Base-by-base conservation (phyloP, 495 filamentous ascomycete genomes). In the Niebla homalea region DNA sequence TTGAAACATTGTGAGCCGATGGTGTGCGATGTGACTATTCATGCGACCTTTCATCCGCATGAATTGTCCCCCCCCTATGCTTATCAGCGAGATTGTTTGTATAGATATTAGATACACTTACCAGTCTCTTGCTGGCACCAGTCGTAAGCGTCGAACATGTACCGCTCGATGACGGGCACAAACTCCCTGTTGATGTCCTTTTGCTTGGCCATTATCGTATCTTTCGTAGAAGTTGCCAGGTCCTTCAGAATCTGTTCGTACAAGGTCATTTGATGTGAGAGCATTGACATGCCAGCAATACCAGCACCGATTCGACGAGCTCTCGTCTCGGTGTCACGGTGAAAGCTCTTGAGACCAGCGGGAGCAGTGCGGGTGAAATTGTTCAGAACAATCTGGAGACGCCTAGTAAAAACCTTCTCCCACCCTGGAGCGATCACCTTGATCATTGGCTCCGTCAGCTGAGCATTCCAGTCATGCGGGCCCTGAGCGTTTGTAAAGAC, bases 141-240 rank as follows among this genome's bases (percentile, higher is more conserved):
- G 0, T 67, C 56, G 52, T 84, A 84, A 1, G 68, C 71, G 5
- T 60, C 42, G 0, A 29, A 23, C 72, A 84, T 80, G 26, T 57
- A 51, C 1, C 56, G 14, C 23, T 65, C 58, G 23, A 83, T 75
- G 19, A 69, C 62, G 2, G 75, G 77, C 11, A 64, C 69, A 46
- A 81, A 82, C 21, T 65, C 57, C 6, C 80, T 71, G 55, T 73
- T 83, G 29, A 73, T 71, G 3, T 79, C 76, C 26, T 71, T 67
- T 54, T 81, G 79, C 5, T 60, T 15, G 4, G 62, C 60, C 19
- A 67, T 70, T 42, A 77, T 68, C 10, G 55, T 49, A 1, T 56
- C 54, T 1, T 56, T 53, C 19, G 74, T 55, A 8, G 54, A 42
- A 0, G 16, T 50, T 6, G 65, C 54, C 0, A 74, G 32, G 7